Conservation (phyloP, 805 yeast genomes). For the Cyberlindnera veronae region DNA sequence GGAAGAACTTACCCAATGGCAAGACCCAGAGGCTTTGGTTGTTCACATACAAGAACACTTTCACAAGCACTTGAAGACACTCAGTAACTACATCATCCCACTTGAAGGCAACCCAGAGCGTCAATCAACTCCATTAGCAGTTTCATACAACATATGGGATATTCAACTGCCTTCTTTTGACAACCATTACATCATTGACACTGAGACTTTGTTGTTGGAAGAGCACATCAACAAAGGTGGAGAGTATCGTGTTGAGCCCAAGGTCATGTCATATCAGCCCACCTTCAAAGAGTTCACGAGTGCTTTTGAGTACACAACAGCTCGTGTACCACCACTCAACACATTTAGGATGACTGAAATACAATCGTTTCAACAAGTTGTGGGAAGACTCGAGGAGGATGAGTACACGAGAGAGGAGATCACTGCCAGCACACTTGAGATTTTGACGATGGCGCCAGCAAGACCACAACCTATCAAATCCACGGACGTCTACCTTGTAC, state of each 20-base stretch:
- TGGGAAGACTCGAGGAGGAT: too few species aligned
- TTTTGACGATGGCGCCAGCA: too few species aligned
- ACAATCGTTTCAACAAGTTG: too few species aligned
- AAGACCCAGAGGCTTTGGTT: neutral
- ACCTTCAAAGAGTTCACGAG: slow-evolving; percentile 13
- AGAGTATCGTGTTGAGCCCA: slow-evolving; percentile 15
- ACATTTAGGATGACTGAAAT: too few species aligned
- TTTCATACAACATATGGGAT: neutral
- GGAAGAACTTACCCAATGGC: slow-evolving; percentile 1
- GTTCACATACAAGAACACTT: too few species aligned
- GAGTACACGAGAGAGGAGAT: too few species aligned
- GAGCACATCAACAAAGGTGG: slow-evolving; percentile 19
- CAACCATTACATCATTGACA: neutral
- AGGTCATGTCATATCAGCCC: slow-evolving; percentile 21
- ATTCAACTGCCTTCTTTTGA: neutral
- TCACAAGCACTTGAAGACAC: neutral
- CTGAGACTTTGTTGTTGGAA: slow-evolving; percentile 7
- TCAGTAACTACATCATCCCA: neutral
- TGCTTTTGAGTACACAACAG: slow-evolving; percentile 12
- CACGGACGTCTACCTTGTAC: too few species aligned
- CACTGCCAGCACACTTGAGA: too few species aligned
- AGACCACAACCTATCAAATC: too few species aligned
- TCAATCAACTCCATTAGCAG: too few species aligned
- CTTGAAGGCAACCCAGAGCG: neutral
- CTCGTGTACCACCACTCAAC: neutral